Base-by-base conservation (phyloP, 805 yeast genomes). In the Barnettozyma sucrosica region DNA sequence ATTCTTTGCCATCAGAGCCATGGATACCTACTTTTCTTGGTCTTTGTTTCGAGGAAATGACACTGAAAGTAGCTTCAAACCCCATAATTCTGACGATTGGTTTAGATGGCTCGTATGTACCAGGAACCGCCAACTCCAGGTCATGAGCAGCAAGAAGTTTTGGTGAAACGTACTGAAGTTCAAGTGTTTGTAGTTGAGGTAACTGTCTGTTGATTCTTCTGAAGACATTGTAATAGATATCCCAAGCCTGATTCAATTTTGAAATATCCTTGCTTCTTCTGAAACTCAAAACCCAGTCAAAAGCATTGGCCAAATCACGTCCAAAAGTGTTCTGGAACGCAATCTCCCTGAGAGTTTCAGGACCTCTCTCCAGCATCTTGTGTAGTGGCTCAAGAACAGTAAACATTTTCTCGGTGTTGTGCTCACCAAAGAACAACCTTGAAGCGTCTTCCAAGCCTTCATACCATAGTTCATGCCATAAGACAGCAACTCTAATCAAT, bases 391-490 rank as follows among this genome's bases (percentile, higher is more conserved):
- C 95, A 44, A 93, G 67, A 1, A 89, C 89, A 16, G 87, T 82
- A 66, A 87, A 86, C 98, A 93, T 93, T 64, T 88, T 89, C 46
- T 89, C 96, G 11, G 92, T 85, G 60, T 93, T 89, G 57, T 89
- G 93, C 52, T 93, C 99, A 32, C 95, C 96, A 66, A 89, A 92
- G 69, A 84, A 93, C 45, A 86, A 76, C 50, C 97, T 74, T 3
- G 97, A 89, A 0, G 99, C 99, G 69, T 93, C 97, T 63, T 93
- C 99, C 28, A 93, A 72, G 3, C 96, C 97, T 67, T 92, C 98
- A 57, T 89, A 90, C 99, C 99, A 93, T 62, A 85, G 84, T 60
- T 93, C 99, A 59, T 89, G 96, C 97, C 99, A 90, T 51, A 93
- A 67, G 4, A 92, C 97, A 1, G 98, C 97, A 16, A 89, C 96